These are phyloP conservation scores for Caulochytrium protostelioides DNA, from an alignment of 371 early-diverging fungal species.

Conservation along the genomic window DNA sequence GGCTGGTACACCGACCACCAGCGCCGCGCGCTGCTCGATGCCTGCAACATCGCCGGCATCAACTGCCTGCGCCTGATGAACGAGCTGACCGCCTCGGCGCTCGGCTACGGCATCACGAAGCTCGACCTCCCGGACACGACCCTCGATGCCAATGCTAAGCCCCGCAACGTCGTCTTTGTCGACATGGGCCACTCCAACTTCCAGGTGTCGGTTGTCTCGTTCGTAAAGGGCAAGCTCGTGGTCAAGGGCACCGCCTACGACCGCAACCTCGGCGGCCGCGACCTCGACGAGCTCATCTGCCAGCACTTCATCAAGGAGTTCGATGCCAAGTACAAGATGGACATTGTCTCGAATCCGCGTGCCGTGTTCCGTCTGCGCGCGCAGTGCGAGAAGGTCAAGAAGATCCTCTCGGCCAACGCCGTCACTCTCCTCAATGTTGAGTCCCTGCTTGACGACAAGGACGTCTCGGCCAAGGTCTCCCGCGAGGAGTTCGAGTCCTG, in stretches of 20 bases:
- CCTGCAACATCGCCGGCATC: slow-evolving; percentile 75
- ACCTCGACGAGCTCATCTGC: slow-evolving; percentile 73
- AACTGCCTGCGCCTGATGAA: slow-evolving; percentile 80
- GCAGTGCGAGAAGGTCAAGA: slow-evolving; percentile 86
- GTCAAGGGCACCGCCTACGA: slow-evolving; percentile 79
- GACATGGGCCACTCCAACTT: slow-evolving; percentile 85
- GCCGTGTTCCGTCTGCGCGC: slow-evolving; percentile 75
- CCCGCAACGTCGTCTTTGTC: slow-evolving; percentile 76
- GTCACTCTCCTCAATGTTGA: slow-evolving; percentile 81
- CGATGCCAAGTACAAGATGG: slow-evolving; percentile 83
- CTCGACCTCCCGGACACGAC: slow-evolving; percentile 74
- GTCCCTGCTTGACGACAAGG: slow-evolving; percentile 80
- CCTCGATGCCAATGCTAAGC: slow-evolving; percentile 28
- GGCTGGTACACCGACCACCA: slow-evolving; percentile 87
- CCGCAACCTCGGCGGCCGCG: slow-evolving; percentile 81
- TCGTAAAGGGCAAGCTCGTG: slow-evolving; percentile 79
- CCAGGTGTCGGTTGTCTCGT: slow-evolving; percentile 71
- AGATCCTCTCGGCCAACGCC: slow-evolving; percentile 79
- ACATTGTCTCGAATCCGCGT: slow-evolving; percentile 70
- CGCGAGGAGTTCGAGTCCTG: slow-evolving; percentile 58
- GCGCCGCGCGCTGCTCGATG: slow-evolving; percentile 68
- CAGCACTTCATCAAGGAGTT: slow-evolving; percentile 67
- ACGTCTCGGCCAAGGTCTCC: slow-evolving; percentile 55
- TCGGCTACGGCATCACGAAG: slow-evolving; percentile 95
- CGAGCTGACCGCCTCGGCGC: slow-evolving; percentile 76